Base-by-base conservation (phyloP, 2,329 filamentous ascomycete species). In the Dactylonectria estremocensis region DNA sequence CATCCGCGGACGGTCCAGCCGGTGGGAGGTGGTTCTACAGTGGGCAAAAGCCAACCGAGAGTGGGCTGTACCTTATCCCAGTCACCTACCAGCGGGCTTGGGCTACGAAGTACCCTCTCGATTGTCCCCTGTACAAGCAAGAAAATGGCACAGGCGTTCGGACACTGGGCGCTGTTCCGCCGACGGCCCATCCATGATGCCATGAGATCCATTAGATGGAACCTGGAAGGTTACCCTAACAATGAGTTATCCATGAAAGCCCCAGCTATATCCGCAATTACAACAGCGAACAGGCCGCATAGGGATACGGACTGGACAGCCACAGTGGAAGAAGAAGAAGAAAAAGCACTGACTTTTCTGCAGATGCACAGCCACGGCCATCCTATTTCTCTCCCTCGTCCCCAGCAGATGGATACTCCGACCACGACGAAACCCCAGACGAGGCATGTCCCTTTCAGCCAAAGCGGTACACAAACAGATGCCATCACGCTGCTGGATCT, bases 361-460 rank as follows among this genome's bases (percentile, higher is more conserved):
- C 45, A n/a, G 16, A 37, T 60, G 43, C 60, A 62, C 60, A 62
- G 60, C 60, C 60, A 62, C 60, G 35, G 37, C 37, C n/a, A n/a
- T 49, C 24, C 20, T 55, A 43, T 55, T 37, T 20, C 22, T 28
- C 46, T 24, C 22, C 22, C 18, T 43, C 40, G 40, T 43, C 40
- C 16, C 40, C n/a, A 28, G 24, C 24, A 28, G 35, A 37, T 3
- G 35, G 35, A 37, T 37, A 37, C 43, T 11, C 46, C 48, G 28
- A 50, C 48, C 14, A 18, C 48, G 14, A 31, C 48, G n/a, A 31
- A n/a, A 16, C 48, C 24, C 24, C n/a, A 14, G 16, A 18, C 14
- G 14, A 18, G 4, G 14, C 40, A 43, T 43, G 14, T 43, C 16
- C 5, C 40, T 43, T n/a, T 43, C 8, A 14, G 40, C 7, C 40